These are phyloP conservation scores for Globisporangium paroecandrum DNA, from an alignment of 352 stramenopile genomes.

Conservation along the genomic window DNA sequence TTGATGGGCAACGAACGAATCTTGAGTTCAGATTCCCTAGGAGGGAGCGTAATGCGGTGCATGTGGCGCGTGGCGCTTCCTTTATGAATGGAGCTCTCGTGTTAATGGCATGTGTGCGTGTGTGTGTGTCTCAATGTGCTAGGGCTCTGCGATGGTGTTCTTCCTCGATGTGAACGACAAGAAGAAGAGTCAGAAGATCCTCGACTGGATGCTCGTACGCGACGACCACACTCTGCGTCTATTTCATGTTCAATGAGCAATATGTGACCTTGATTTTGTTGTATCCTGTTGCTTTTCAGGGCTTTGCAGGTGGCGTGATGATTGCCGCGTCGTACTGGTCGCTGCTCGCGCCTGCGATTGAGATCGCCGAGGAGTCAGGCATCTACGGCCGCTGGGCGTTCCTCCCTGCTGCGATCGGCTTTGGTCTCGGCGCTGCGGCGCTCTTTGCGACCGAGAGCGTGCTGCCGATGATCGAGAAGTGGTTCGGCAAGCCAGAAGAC, in stretches of 20 bases:
- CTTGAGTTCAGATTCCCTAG: background rate
- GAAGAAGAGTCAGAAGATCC: conserved; percentile 72
- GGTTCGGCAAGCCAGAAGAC: conserved; percentile 34
- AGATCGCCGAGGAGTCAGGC: conserved; percentile 79
- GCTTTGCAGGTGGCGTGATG: conserved; percentile 90
- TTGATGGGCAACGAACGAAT: background rate
- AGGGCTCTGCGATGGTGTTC: conserved; percentile 79
- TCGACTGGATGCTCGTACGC: conserved; percentile 74
- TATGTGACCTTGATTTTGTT: background rate
- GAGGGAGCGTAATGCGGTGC: too few species aligned
- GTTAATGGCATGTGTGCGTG: too few species aligned
- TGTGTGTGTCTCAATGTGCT: background rate
- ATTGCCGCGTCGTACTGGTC: conserved; percentile 89
- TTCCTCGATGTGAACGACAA: conserved; percentile 79
- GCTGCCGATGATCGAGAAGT: conserved; percentile 56
- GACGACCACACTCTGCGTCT: background rate
- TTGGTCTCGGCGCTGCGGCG: conserved; percentile 66
- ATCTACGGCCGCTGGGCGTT: conserved; percentile 83
- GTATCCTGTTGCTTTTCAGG: conserved; percentile 20
- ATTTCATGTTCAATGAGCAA: background rate
- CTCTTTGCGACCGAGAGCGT: conserved; percentile 74
- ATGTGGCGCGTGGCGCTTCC: too few species aligned
- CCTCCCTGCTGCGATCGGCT: conserved; percentile 79
- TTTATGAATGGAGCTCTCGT: too few species aligned
- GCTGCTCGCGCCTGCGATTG: conserved; percentile 79